Conservation (phyloP, 257 asterid species). For the Primulina tabacum region DNA sequence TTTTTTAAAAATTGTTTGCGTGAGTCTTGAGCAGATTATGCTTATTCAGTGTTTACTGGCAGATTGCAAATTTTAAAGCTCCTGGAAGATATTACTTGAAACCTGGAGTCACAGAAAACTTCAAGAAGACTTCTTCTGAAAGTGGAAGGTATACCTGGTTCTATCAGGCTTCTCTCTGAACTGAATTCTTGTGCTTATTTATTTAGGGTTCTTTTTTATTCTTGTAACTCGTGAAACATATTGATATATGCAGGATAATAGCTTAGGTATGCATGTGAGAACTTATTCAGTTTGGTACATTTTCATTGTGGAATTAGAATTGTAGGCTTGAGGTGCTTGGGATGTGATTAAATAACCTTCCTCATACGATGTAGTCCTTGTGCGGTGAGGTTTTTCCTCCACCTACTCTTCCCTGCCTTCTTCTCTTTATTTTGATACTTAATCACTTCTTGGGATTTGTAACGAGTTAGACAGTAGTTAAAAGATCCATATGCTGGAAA, state of each 20-base stretch:
- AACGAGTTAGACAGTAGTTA: neutral
- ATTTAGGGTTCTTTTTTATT: neutral
- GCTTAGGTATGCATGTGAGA: constrained; percentile 3
- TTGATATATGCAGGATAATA: neutral
- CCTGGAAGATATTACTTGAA: constrained; percentile 87
- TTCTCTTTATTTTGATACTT: neutral
- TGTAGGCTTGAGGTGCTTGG: constrained; percentile 10
- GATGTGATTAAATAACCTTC: neutral
- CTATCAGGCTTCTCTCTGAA: constrained; percentile 15
- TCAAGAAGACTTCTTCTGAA: constrained; percentile 53
- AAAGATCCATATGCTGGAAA: neutral
- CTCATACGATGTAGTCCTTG: too few relatives aligned
- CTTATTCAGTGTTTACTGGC: constrained; percentile 29
- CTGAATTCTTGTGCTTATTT: constrained; percentile 19
- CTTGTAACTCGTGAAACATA: neutral
- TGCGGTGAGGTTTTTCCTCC: too few relatives aligned
- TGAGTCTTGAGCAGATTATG: constrained; percentile 12
- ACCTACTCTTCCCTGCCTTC: neutral
- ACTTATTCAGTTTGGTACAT: constrained; percentile 7
- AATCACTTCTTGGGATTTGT: neutral
- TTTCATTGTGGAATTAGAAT: neutral
- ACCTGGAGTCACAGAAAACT: constrained; percentile 54
- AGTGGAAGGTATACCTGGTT: constrained; percentile 62
- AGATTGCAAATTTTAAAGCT: constrained; percentile 76
- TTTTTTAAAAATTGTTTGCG: constrained; percentile 19